A percentile compares a stretch with the other conserved stretches of the same genome.
phyloP scores from a whole-genome alignment of 352 stramenopile genomes.

The Phytophthora pinifolia region DNA sequence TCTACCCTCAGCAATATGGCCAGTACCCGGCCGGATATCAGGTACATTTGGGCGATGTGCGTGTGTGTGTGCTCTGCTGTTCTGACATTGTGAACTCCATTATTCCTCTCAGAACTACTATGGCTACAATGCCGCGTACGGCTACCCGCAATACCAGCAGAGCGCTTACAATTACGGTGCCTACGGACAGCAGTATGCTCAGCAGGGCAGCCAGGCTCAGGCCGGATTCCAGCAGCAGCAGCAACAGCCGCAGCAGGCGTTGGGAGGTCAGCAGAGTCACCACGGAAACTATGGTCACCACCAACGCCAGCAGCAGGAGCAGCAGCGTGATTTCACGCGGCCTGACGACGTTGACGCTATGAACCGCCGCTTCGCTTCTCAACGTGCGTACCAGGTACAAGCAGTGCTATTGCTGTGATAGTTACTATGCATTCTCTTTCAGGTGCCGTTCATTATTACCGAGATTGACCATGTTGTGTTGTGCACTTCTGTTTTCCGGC shows the following conservation, averaged over 20 bases:
- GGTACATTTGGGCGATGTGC: conserved; percentile 16
- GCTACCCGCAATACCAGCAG: conserved; percentile 56
- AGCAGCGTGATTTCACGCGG: conserved; percentile 68
- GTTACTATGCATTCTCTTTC: conserved; percentile 1
- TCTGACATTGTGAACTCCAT: conserved; percentile 5
- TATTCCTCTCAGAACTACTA: conserved; percentile 52
- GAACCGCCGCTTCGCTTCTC: conserved; percentile 77
- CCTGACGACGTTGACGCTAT: conserved; percentile 74
- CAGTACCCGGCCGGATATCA: conserved; percentile 49
- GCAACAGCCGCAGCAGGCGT: conserved; percentile 26
- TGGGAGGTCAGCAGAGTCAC: conserved; percentile 38
- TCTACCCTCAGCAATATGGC: conserved; percentile 64
- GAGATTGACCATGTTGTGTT: background rate
- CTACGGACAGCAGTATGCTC: conserved; percentile 49
- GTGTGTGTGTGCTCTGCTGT: too few relatives aligned
- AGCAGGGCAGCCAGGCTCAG: conserved; percentile 44
- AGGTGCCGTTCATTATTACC: background rate
- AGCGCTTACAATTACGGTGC: conserved; percentile 40
- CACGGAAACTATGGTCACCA: conserved; percentile 36
- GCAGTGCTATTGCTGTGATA: conserved; percentile 22
- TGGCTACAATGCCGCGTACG: conserved; percentile 57
- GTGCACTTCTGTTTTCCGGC: conserved; percentile 6
- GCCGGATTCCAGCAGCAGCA: conserved; percentile 39
- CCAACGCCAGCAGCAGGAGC: conserved; percentile 38
- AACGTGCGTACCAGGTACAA: conserved; percentile 81